Conservation (phyloP, 306 rosid genomes). For the Carpinus viminea region DNA sequence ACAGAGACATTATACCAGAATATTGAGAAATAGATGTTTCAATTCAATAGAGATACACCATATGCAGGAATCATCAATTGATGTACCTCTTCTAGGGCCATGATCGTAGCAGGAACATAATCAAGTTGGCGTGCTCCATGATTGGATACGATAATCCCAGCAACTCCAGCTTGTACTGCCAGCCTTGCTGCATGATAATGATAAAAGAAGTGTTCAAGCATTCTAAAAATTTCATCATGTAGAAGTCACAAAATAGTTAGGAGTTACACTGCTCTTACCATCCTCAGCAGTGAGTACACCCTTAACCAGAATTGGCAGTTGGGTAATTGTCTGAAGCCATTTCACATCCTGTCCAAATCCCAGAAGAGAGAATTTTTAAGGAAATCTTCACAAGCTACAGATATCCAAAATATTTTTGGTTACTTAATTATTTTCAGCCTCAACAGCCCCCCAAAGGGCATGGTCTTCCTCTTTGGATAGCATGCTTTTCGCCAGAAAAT, state of each 20-base stretch:
- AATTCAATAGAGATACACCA: constrained; percentile 1
- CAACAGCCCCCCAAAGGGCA: no score
- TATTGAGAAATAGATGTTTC: neutral
- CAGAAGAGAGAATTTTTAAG: constrained; percentile 4
- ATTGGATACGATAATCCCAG: constrained; percentile 92
- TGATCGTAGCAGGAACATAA: constrained; percentile 85
- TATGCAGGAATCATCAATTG: neutral
- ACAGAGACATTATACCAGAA: neutral
- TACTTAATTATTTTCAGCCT: no score
- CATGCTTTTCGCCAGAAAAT: no score
- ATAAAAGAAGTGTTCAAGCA: neutral
- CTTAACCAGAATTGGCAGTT: constrained; percentile 86
- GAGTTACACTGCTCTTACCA: constrained; percentile 46
- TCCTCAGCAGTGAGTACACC: constrained; percentile 97
- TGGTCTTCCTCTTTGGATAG: no score
- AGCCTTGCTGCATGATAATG: constrained; percentile 67
- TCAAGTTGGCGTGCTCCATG: constrained; percentile 99
- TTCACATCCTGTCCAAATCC: constrained; percentile 71
- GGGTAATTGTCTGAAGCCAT: constrained; percentile 97
- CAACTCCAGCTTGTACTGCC: constrained; percentile 80
- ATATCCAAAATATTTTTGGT: neutral
- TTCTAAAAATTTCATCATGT: neutral
- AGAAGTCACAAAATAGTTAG: neutral
- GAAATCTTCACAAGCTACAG: neutral
- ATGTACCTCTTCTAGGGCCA: constrained; percentile 86